Conservation (phyloP, 495 filamentous ascomycete genomes). For the Hypoxylon fuscum region DNA sequence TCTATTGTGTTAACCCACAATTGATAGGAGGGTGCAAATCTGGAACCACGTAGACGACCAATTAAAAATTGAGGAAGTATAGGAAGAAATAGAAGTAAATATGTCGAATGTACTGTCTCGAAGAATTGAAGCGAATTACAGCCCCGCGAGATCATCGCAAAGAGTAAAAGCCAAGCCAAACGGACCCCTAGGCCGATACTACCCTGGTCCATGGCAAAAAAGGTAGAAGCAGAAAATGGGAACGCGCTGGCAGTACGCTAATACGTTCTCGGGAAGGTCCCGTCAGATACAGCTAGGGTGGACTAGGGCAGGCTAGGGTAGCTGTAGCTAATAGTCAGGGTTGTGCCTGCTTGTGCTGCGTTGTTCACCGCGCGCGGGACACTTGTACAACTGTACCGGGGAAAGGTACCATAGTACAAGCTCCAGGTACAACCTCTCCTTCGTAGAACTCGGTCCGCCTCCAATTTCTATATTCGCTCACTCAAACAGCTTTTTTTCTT, state of each 20-base stretch:
- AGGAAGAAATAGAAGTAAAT: slow-evolving; percentile 13
- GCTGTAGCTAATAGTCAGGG: neutral
- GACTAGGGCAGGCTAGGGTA: neutral
- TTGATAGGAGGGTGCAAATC: slow-evolving; percentile 5
- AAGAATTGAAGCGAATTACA: slow-evolving; percentile 9
- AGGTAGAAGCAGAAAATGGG: neutral
- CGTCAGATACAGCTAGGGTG: slow-evolving; percentile 14
- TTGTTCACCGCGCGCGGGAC: slow-evolving; percentile 30
- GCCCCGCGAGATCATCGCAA: slow-evolving; percentile 36
- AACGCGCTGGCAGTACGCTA: slow-evolving; percentile 31
- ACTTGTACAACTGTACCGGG: slow-evolving; percentile 24
- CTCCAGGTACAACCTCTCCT: slow-evolving; percentile 35
- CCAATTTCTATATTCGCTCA: slow-evolving; percentile 48
- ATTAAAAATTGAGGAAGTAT: slow-evolving; percentile 18
- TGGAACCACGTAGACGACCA: neutral
- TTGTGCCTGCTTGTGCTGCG: slow-evolving; percentile 32
- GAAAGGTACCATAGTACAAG: too few species aligned
- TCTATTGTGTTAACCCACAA: slow-evolving; percentile 16
- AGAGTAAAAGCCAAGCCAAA: slow-evolving; percentile 27
- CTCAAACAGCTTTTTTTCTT: slow-evolving; percentile 25
- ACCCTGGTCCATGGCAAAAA: slow-evolving; percentile 29
- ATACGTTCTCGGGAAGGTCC: slow-evolving; percentile 13
- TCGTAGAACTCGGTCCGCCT: slow-evolving; percentile 41
- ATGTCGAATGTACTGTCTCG: slow-evolving; percentile 1
- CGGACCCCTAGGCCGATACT: slow-evolving; percentile 30